Evolutionary conservation across 1,284 basidiomycete species (phyloP).

Genomic region (Cutaneotrichosporon mucoides): DNA sequence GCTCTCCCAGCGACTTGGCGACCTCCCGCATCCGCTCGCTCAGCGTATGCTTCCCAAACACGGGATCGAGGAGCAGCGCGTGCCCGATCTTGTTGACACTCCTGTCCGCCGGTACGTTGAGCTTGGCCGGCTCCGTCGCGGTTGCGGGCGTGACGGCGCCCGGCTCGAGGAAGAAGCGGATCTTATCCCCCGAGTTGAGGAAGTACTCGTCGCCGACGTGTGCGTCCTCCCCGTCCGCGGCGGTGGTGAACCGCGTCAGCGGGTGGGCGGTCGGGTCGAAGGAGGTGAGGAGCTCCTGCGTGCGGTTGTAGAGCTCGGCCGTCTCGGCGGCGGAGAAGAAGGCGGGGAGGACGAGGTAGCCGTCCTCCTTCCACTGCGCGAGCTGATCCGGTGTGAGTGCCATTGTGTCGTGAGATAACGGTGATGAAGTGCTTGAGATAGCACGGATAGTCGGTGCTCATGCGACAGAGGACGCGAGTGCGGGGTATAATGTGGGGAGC

Average conservation of each 20-base stretch:
- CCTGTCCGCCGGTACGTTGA: slow-evolving; percentile 70
- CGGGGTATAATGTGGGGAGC: too few relatives aligned
- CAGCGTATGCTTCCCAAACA: slow-evolving; percentile 71
- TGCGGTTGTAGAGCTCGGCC: slow-evolving; percentile 61
- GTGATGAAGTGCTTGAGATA: too few relatives aligned
- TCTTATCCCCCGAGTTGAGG: slow-evolving; percentile 79
- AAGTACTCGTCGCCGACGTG: slow-evolving; percentile 79
- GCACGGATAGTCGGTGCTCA: too few relatives aligned
- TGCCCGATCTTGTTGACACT: slow-evolving; percentile 54
- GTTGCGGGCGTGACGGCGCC: slow-evolving; percentile 31
- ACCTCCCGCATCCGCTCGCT: slow-evolving; percentile 64
- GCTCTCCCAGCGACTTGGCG: slow-evolving; percentile 70
- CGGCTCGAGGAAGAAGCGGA: slow-evolving; percentile 47
- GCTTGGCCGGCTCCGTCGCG: slow-evolving; percentile 47
- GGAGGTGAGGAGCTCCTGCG: slow-evolving; percentile 67
- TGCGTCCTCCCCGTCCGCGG: slow-evolving; percentile 54
- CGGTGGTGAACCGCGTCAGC: slow-evolving; percentile 83
- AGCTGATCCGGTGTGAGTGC: slow-evolving; percentile 32
- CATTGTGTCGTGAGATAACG: slow-evolving; percentile 12
- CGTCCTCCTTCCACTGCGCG: slow-evolving; percentile 31
- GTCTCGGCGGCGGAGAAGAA: slow-evolving; percentile 66
- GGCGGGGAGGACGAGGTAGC: slow-evolving; percentile 68
- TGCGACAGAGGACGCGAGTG: too few relatives aligned
- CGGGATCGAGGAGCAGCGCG: slow-evolving; percentile 73
- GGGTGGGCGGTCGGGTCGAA: slow-evolving; percentile 79